Evolutionary conservation across 306 rosid genomes (phyloP).

Genomic region (Begonia peltatifolia): DNA sequence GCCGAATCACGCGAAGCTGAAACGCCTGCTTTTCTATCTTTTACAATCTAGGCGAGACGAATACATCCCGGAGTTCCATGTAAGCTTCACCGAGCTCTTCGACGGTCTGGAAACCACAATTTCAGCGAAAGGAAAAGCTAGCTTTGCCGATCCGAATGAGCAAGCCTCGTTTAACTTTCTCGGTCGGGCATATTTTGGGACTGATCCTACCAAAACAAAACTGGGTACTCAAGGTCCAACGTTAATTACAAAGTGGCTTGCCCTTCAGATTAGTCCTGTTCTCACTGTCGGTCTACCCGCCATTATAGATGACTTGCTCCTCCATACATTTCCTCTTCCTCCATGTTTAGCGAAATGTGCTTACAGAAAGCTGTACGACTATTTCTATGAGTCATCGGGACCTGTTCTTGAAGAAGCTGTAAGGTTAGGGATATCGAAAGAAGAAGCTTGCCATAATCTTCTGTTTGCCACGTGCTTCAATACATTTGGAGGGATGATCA

Average conservation of each 20-base stretch:
- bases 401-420: conserved; percentile 53
- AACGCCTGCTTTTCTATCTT: conserved; percentile 47
- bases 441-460: conserved; percentile 79
- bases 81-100: conserved; percentile 37
- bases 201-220: conserved; percentile 33
- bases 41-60: conserved; percentile 38
- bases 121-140: conserved; percentile 31
- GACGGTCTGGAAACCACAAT: conserved; percentile 35
- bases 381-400: conserved; percentile 41
- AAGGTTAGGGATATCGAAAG: conserved; percentile 44
- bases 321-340: conserved; percentile 56
- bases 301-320: conserved; percentile 30
- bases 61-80: conserved; percentile 54
- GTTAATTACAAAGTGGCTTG: conserved; percentile 40
- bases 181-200: conserved; percentile 29
- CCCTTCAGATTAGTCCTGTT: conserved; percentile 47
- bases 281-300: conserved; percentile 57
- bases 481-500: conserved; percentile 64
- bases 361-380: conserved; percentile 52
- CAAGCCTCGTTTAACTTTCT: conserved; percentile 73
- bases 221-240: conserved; percentile 54
- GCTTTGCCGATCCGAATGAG: conserved; percentile 33
- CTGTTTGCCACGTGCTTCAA: conserved; percentile 83
- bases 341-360: conserved; percentile 39
- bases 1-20: conserved; percentile 51